Percentiles rank a stretch among this genome's conserved stretches.
Conservation (phyloP, 2,329 filamentous ascomycete species). For the Neonectria ditissima region DNA sequence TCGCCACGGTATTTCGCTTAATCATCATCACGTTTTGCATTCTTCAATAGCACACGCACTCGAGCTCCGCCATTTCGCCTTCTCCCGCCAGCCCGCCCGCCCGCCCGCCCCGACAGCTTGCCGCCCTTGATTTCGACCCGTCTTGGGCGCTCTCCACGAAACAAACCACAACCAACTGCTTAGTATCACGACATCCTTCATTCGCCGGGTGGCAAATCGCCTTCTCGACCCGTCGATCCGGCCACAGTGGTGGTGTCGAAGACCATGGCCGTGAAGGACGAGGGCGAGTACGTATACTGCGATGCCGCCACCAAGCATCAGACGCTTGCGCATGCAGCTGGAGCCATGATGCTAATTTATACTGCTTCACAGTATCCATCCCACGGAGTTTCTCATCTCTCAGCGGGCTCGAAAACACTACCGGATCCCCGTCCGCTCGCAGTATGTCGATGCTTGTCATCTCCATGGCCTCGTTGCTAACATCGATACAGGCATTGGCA, state of each 20-base stretch:
- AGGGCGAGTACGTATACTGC: constrained; percentile 59
- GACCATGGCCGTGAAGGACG: constrained; percentile 66
- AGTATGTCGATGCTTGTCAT: constrained; percentile 60
- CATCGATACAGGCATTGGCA: constrained; percentile 77
- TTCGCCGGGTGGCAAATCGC: constrained; percentile 24
- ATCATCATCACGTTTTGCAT: neutral
- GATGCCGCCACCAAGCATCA: neutral
- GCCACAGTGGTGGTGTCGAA: constrained; percentile 27
- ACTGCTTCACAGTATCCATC: constrained; percentile 65
- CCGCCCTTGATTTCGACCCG: constrained; percentile 10
- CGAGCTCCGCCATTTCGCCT: neutral
- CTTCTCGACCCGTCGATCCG: constrained; percentile 32
- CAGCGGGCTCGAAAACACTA: constrained; percentile 74
- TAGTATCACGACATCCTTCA: constrained; percentile 20
- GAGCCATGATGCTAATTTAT: constrained; percentile 19
- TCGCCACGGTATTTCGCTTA: constrained; percentile 9
- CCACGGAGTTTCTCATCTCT: constrained; percentile 74
- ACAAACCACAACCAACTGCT: constrained; percentile 21
- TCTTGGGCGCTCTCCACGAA: constrained; percentile 16
- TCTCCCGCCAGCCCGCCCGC: neutral
- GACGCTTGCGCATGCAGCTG: neutral
- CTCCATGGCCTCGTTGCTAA: constrained; percentile 34
- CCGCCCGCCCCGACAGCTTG: neutral
- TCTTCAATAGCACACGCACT: neutral
- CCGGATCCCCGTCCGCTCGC: constrained; percentile 72